phyloP scores from a whole-genome alignment of 2,329 filamentous ascomycete genomes.

The Orbilia ellipsospora region DNA sequence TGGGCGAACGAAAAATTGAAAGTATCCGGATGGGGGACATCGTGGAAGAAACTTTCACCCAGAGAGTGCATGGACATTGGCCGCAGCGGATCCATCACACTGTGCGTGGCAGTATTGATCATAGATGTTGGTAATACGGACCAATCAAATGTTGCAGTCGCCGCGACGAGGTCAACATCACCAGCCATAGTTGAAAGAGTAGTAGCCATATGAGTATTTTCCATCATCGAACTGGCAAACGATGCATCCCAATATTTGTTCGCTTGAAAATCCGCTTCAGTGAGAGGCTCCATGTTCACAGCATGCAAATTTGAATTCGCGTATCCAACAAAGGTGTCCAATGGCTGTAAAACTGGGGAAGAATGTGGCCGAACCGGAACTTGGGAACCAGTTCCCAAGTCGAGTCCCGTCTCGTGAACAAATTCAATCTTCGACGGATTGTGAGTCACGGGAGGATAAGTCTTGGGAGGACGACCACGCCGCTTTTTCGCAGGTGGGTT shows the following conservation, averaged over 20 bases:
- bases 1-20: conserved; percentile 50
- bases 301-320: conserved; percentile 15
- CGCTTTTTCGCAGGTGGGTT: conserved; percentile 38
- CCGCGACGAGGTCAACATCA: conserved; percentile 37
- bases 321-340: conserved; percentile 43
- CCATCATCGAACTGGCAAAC: conserved; percentile 36
- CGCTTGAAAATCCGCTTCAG: conserved; percentile 36
- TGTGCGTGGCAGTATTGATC: conserved; percentile 9
- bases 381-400: conserved; percentile 10
- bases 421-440: conserved; percentile 44
- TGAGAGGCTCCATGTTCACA: conserved; percentile 33
- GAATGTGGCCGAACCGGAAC: conserved; percentile 10
- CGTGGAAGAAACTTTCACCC: conserved; percentile 43
- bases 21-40: conserved; percentile 27
- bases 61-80: conserved; percentile 44
- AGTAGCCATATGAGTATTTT: conserved; percentile 25
- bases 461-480: conserved; percentile 49
- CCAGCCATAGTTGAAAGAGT: conserved; percentile 32
- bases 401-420: conserved; percentile 32
- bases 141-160: conserved; percentile 48
- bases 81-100: conserved; percentile 37
- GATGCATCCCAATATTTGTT: conserved; percentile 51
- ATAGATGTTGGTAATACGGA: conserved; percentile 31
- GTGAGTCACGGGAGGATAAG: conserved; percentile 19
- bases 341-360: conserved; percentile 24